Evolutionary conservation across 352 stramenopile species (phyloP).

Genomic region (Phytopythium aichiense): DNA sequence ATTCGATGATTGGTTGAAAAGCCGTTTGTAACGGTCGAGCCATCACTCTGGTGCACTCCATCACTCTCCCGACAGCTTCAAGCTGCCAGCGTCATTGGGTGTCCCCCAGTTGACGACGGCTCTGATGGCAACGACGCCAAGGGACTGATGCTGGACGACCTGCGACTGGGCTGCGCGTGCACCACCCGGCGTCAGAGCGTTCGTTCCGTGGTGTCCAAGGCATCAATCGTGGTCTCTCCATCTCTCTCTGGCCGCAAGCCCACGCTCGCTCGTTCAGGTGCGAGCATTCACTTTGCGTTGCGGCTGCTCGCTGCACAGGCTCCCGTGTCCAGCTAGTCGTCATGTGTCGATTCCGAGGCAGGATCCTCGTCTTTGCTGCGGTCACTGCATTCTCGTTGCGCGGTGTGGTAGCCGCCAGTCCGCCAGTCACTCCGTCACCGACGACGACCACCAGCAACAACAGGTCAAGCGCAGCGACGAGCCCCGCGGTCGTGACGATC

Average conservation of each 20-base stretch:
- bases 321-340: not conserved
- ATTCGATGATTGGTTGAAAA: too few relatives aligned
- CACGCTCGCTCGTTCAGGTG: not conserved
- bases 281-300: constrained; percentile 6
- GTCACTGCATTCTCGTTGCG: not conserved
- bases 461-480: not conserved
- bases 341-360: not conserved
- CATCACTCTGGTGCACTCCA: too few relatives aligned
- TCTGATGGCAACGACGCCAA: not conserved
- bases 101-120: too few relatives aligned
- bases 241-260: not conserved
- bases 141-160: not conserved
- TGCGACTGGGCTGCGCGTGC: not conserved
- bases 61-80: too few relatives aligned
- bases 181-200: not conserved
- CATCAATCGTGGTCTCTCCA: not conserved
- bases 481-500: constrained; percentile 22
- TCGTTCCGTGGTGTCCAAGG: not conserved
- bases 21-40: too few relatives aligned
- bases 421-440: not conserved
- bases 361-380: not conserved
- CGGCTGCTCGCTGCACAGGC: not conserved
- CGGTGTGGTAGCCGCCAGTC: not conserved
- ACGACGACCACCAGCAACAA: not conserved
- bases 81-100: too few relatives aligned